Conservation (phyloP, 2,329 filamentous ascomycete genomes). For the Monosporascus cannonballus region DNA sequence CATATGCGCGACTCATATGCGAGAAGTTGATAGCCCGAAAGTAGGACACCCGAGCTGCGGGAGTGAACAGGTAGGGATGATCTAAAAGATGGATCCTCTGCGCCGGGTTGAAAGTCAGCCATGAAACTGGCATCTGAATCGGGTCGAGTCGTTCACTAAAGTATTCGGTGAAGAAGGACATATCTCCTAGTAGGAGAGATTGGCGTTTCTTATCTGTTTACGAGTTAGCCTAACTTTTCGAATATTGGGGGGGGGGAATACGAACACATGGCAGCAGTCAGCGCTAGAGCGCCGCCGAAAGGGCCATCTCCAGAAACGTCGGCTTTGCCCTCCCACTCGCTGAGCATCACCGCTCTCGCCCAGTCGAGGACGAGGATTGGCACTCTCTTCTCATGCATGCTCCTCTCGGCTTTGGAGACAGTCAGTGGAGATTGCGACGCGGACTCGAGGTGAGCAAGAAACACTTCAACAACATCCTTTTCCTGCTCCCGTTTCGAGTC, state of each 20-base stretch:
- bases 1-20: constrained; percentile 74
- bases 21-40: constrained; percentile 87
- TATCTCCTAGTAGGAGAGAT: constrained; percentile 57
- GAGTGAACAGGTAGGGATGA: constrained; percentile 73
- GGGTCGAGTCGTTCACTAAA: constrained; percentile 71
- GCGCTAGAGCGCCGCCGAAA: constrained; percentile 69
- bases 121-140: constrained; percentile 67
- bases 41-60: constrained; percentile 67
- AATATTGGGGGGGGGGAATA: constrained; percentile 11
- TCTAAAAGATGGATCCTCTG: constrained; percentile 70
- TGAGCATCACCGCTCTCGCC: constrained; percentile 67
- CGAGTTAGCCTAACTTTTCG: constrained; percentile 12
- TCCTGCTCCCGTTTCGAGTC: constrained; percentile 21
- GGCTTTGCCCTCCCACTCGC: constrained; percentile 73
- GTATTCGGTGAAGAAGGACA: constrained; percentile 69
- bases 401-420: constrained; percentile 45
- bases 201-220: constrained; percentile 53
- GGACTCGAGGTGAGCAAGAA: constrained; percentile 49
- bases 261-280: constrained; percentile 69
- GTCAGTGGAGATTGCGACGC: constrained; percentile 39
- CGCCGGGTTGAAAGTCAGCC: constrained; percentile 56
- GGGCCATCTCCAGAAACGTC: constrained; percentile 63
- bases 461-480: constrained; percentile 40
- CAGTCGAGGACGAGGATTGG: constrained; percentile 60
- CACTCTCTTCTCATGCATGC: constrained; percentile 50